Base-by-base conservation (phyloP, 805 yeast species). In the Sungouiozyma ichnusensis region DNA sequence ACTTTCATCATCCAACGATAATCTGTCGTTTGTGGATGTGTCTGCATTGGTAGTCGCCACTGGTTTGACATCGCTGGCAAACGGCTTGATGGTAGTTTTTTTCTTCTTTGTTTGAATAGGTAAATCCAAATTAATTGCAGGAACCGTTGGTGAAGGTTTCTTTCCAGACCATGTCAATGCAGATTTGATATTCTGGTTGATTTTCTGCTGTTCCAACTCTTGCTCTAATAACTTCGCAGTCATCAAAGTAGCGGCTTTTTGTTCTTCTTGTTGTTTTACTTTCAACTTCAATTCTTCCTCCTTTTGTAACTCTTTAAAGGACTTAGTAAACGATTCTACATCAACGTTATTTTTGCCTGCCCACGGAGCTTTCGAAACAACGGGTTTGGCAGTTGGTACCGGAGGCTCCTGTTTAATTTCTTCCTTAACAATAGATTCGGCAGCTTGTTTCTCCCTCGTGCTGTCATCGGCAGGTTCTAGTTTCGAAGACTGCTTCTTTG, bases 161-260 rank as follows among this genome's bases (percentile, higher is more conserved):
- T 50, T 55, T 20, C 45, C 47, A 3, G 62, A 63, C 65, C 65
- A 60, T 14, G 52, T 55, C 11, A 60, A 45, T 8, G 52, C 48
- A 4, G 62, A 44, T 31, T 51, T 55, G 13, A 46, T 19, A 53
- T 2, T 43, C 48, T 37, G 48, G 49, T 35, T 41, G 42, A 33
- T 38, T 47, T 34, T 52, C 51, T 20, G 43, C 49, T 24, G 29
- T 39, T 52, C 52, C n/a, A 43, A 42, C 39, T 39, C 27, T 32
- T 46, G 39, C 19, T 11, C 11, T 24, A 24, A 11, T 24, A 24
- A 24, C 29, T 24, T 24, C 19, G 33, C 17, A 19, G 27, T 16
- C 38, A 38, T 35, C 16, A 17, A n/a, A 35, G 40, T 42, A 7
- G 37, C 33, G 9, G 41, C 35, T 18, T 37, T 20, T 36, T 27